These are phyloP conservation scores for Aurinia saxatilis DNA, from an alignment of 345 rosid species.

Conservation along the genomic window DNA sequence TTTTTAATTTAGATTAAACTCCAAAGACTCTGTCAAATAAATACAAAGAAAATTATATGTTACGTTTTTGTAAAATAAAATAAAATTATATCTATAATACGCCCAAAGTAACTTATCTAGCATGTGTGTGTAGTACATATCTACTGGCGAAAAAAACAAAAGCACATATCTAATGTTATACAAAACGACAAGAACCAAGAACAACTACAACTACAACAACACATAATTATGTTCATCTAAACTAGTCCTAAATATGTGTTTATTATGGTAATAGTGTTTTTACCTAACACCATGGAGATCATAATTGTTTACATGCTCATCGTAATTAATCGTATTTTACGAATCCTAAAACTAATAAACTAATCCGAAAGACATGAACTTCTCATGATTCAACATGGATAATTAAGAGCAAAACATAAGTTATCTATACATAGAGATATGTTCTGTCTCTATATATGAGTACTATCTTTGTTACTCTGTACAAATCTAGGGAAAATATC, in stretches of 20 bases:
- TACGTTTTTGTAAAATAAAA: background rate
- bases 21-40: slow-evolving; percentile 1
- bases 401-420: no score
- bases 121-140: slow-evolving; percentile 13
- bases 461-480: background rate
- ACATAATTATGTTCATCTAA: background rate
- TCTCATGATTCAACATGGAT: no score
- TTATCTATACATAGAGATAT: background rate
- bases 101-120: slow-evolving; percentile 3
- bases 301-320: background rate
- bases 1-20: background rate
- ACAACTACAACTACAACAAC: background rate
- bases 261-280: background rate
- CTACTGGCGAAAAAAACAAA: slow-evolving; percentile 16
- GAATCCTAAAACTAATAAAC: background rate
- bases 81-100: background rate
- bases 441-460: background rate
- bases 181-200: slow-evolving; percentile 21
- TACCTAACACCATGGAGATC: background rate
- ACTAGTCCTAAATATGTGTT: background rate
- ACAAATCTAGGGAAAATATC: no score
- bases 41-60: background rate
- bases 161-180: slow-evolving; percentile 1
- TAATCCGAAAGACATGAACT: no score
- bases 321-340: background rate